Conservation (phyloP, 225 moss, liverwort and hornwort genomes). For the Climacium dendroides region DNA sequence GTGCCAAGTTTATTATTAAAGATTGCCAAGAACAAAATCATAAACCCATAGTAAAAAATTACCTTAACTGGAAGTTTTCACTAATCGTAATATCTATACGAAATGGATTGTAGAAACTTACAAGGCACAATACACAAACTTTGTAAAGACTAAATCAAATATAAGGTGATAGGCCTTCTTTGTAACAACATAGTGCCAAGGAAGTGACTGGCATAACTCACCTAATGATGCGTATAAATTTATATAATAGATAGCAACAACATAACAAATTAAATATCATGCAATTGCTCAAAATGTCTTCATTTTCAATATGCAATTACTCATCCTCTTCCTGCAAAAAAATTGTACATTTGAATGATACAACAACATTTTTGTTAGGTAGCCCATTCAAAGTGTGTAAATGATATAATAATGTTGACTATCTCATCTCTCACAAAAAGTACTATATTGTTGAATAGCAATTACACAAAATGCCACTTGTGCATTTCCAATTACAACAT, state of each 20-base stretch:
- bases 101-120: neutral
- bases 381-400: neutral
- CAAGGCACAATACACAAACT: neutral
- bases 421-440: neutral
- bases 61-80: neutral
- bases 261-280: neutral
- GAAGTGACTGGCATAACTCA: neutral
- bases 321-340: neutral
- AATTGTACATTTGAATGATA: neutral
- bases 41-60: neutral
- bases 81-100: neutral
- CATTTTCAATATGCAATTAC: neutral
- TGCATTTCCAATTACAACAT: neutral
- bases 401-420: neutral
- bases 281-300: slow-evolving; percentile 1
- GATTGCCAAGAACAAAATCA: neutral
- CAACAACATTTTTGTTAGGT: neutral
- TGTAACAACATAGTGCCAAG: neutral
- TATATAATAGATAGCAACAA: slow-evolving; percentile 8
- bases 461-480: neutral
- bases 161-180: neutral
- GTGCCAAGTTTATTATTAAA: neutral
- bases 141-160: neutral
- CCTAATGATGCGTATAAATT: slow-evolving; percentile 15
- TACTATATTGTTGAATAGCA: neutral